Base-by-base conservation (phyloP, 768 basidiomycete genomes). In the Nidularia pulvinata region DNA sequence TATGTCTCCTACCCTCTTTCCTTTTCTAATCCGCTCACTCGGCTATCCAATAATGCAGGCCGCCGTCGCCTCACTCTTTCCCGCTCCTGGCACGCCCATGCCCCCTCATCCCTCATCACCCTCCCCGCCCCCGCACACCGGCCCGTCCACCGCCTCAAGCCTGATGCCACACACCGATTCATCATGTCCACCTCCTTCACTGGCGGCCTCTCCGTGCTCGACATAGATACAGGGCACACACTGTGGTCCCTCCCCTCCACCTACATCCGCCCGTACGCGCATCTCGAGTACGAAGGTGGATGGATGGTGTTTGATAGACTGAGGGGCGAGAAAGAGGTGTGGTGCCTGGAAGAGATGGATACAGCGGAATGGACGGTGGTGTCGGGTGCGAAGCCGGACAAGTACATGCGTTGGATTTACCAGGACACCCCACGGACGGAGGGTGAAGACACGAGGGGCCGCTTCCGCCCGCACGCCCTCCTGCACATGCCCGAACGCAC, bases 231-330 rank as follows among this genome's bases (percentile, higher is more conserved):
- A 1, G 77, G 78, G 43, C 53, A 65, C 2, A 52, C 77, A 5
- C 66, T 91, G n/a, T 93, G 89, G 91, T 67, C 70, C n/a, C 74
- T 92, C 34, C 75, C 80, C 22, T 52, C 37, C 30, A 30, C 13
- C 13, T 76, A 85, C 60, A 80, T 88, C 32, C 78, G 79, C 34
- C 57, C 61, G 7, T 79, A 74, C 46, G 89, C 89, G 0, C 90
- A 92, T 60, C 80, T 82, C 58, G 91, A 93, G 66, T 93, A 91
- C 57, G 83, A 74, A 11, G 69, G 78, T 32, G 91, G 91, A 7
- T 91, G 81, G 61, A 70, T 91, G 46, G 69, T 92, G 46, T 89
- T 91, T 63, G 86, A 91, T 60, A 80, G 86, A 33, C 44, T 64
- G 19, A 77, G 74, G 32, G 75, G 77, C 9, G 61, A 69, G 56